Evolutionary conservation across 2,329 filamentous ascomycete species (phyloP).

Genomic region (Gaeumannomyces tritici): DNA sequence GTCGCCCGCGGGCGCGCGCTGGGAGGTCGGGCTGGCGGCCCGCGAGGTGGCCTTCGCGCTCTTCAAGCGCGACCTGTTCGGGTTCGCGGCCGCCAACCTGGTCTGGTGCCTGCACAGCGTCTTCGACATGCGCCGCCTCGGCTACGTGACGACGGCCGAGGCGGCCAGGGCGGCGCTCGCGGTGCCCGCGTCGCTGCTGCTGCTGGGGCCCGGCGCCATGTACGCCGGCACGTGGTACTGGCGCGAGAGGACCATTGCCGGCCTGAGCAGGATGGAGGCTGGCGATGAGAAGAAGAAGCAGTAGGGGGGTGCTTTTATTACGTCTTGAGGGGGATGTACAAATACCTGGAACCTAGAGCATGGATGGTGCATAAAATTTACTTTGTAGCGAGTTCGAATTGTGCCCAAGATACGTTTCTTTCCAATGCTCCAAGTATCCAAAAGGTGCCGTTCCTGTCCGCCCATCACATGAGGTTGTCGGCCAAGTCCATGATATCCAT

Average conservation of each 20-base stretch:
- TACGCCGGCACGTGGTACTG: slow-evolving; percentile 3
- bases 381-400: too few species aligned
- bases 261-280: background rate
- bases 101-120: slow-evolving; percentile 1
- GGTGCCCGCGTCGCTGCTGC: background rate
- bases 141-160: background rate
- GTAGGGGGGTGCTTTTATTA: too few species aligned
- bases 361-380: too few species aligned
- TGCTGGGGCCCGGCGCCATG: slow-evolving; percentile 1
- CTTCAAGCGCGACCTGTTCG: slow-evolving; percentile 1
- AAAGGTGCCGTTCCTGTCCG: too few species aligned
- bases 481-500: slow-evolving; percentile 25
- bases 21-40: background rate
- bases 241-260: slow-evolving; percentile 2
- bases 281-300: too few species aligned
- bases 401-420: too few species aligned
- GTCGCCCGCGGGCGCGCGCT: background rate
- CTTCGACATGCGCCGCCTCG: slow-evolving; percentile 2
- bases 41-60: background rate
- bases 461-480: slow-evolving; percentile 6
- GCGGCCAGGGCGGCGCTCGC: background rate
- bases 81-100: background rate
- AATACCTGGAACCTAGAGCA: too few species aligned
- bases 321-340: too few species aligned
- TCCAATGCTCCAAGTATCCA: too few species aligned